Conservation (phyloP, 345 rosid species). For the Melaleuca quinquenervia region DNA sequence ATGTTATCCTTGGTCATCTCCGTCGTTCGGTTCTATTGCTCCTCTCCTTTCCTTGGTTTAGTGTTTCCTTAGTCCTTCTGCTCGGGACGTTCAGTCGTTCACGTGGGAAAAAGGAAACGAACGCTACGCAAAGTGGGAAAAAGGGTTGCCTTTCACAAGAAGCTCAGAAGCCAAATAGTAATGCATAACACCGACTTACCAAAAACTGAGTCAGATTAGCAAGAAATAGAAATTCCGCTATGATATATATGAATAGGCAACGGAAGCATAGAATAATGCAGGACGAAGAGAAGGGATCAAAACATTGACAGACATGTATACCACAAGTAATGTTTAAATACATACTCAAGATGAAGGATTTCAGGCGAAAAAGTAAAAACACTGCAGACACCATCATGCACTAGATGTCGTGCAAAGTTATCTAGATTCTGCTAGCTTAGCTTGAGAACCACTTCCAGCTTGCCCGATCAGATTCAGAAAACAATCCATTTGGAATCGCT, state of each 20-base stretch:
- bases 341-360: background rate
- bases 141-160: background rate
- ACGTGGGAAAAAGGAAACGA: too few relatives aligned
- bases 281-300: background rate
- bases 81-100: too few relatives aligned
- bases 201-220: background rate
- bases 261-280: background rate
- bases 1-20: too few relatives aligned
- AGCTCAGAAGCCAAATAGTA: background rate
- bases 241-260: background rate
- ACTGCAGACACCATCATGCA: background rate
- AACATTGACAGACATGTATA: background rate
- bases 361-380: background rate
- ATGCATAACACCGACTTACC: background rate
- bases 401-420: background rate
- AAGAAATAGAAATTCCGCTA: background rate
- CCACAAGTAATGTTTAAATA: background rate
- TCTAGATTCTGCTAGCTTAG: background rate
- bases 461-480: constrained; percentile 40
- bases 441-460: background rate
- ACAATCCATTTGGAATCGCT: constrained; percentile 70
- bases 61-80: too few relatives aligned
- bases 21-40: too few relatives aligned
- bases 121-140: too few relatives aligned
- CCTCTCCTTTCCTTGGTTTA: too few relatives aligned